phyloP scores from a whole-genome alignment of 345 rosid species.

The Toxicodendron radicans region DNA sequence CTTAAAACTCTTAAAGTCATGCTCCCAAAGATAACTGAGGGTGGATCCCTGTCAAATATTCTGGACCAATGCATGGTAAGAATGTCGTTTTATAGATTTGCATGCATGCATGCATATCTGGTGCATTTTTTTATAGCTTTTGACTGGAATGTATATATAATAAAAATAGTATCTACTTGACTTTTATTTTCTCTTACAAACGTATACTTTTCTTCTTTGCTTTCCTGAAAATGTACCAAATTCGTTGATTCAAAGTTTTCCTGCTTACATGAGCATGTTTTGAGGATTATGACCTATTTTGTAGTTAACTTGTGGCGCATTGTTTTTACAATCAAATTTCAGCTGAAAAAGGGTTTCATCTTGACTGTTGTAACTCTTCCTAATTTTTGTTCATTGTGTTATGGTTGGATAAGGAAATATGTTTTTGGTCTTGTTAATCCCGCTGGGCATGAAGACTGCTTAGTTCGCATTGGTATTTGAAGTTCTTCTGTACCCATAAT shows the following conservation, averaged over 20 bases:
- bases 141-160: background rate
- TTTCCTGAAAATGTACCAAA: background rate
- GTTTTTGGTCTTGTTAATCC: background rate
- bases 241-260: background rate
- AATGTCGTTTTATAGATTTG: slow-evolving; percentile 7
- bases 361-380: background rate
- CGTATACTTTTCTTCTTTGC: too few species aligned
- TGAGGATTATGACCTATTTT: background rate
- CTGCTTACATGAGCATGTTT: background rate
- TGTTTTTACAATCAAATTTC: background rate
- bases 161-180: too few species aligned
- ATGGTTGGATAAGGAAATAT: background rate
- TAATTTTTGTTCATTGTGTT: background rate
- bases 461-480: background rate
- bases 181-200: background rate
- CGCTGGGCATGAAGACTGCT: slow-evolving; percentile 1
- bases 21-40: slow-evolving; percentile 98
- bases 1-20: slow-evolving; percentile 87
- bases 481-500: background rate
- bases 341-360: background rate
- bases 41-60: slow-evolving; percentile 90
- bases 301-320: background rate
- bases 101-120: background rate
- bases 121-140: slow-evolving; percentile 1
- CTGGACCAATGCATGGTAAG: slow-evolving; percentile 95